phyloP scores from a whole-genome alignment of 371 early-diverging fungal genomes.

The Syncephalastrum sp. region DNA sequence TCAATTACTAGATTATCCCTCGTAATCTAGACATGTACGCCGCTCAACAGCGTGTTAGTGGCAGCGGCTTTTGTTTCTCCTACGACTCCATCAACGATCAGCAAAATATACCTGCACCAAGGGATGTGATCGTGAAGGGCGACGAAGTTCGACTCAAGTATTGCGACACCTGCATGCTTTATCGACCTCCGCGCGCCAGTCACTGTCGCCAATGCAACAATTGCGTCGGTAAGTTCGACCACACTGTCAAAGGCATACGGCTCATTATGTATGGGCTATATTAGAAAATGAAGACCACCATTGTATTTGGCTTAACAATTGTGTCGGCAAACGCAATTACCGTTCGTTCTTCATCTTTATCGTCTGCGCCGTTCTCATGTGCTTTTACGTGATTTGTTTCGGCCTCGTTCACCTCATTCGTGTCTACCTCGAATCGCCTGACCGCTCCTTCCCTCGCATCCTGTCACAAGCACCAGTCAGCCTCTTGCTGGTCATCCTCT shows the following conservation, averaged over 20 bases:
- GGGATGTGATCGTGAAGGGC: slow-evolving; percentile 66
- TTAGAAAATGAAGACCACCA: slow-evolving; percentile 85
- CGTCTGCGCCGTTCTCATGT: slow-evolving; percentile 49
- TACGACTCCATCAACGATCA: slow-evolving; percentile 16
- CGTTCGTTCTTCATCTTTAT: slow-evolving; percentile 81
- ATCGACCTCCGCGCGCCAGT: slow-evolving; percentile 84
- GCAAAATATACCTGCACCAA: slow-evolving; percentile 37
- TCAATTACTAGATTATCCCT: slow-evolving; percentile 59
- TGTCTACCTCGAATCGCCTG: slow-evolving; percentile 25
- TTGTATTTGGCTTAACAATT: slow-evolving; percentile 94
- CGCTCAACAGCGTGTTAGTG: slow-evolving; percentile 23
- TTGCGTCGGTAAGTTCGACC: slow-evolving; percentile 69
- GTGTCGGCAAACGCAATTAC: slow-evolving; percentile 91
- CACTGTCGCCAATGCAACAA: slow-evolving; percentile 90
- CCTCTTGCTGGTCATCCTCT: slow-evolving; percentile 65
- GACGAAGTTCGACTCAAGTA: slow-evolving; percentile 72
- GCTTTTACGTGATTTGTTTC: slow-evolving; percentile 57
- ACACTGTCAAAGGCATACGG: not conserved
- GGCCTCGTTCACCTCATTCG: slow-evolving; percentile 57
- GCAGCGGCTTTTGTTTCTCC: slow-evolving; percentile 38
- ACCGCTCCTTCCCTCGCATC: slow-evolving; percentile 19
- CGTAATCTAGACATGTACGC: slow-evolving; percentile 62
- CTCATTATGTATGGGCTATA: not conserved
- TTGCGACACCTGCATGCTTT: slow-evolving; percentile 87
- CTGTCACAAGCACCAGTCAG: slow-evolving; percentile 42